phyloP scores from a whole-genome alignment of 345 rosid genomes.

The Clausena lansium region DNA sequence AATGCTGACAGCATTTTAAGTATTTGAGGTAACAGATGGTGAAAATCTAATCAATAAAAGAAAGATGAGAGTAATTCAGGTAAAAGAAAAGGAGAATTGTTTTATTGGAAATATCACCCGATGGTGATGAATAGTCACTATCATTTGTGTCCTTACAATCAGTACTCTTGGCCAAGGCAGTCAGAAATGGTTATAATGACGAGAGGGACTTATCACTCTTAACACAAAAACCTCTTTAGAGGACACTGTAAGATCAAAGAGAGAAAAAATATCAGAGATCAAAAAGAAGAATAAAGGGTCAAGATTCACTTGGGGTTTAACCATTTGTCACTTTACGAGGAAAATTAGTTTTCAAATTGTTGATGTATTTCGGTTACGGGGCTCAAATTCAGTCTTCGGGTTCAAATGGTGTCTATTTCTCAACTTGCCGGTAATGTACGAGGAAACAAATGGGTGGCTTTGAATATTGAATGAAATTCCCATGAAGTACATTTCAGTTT shows the following conservation, averaged over 20 bases:
- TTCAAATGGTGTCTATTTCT: background rate
- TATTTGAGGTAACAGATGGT: background rate
- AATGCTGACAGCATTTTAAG: background rate
- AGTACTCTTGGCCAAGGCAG: conserved; percentile 52
- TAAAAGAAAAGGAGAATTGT: conserved; percentile 11
- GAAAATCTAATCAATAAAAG: background rate
- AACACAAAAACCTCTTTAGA: conserved; percentile 23
- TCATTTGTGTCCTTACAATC: conserved; percentile 65
- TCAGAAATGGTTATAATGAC: conserved; percentile 61
- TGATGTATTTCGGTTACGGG: background rate
- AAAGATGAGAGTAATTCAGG: background rate
- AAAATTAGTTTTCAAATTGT: conserved; percentile 7
- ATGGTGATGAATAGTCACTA: conserved; percentile 62
- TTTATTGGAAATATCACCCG: conserved; percentile 46
- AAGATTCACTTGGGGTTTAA: conserved; percentile 15
- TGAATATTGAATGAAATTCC: conserved; percentile 4
- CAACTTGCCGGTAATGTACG: conserved; percentile 19
- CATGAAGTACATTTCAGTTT: background rate
- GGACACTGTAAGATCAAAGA: background rate
- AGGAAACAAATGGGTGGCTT: conserved; percentile 19
- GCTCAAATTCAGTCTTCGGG: background rate
- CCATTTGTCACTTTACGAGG: conserved; percentile 25
- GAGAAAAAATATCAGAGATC: background rate
- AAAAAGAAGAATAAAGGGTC: background rate
- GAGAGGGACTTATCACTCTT: conserved; percentile 73